Evolutionary conservation across 768 basidiomycete species (phyloP), one percentile per base, ranked within the genome.

Genomic region (Podaxis mareebaensis): DNA sequence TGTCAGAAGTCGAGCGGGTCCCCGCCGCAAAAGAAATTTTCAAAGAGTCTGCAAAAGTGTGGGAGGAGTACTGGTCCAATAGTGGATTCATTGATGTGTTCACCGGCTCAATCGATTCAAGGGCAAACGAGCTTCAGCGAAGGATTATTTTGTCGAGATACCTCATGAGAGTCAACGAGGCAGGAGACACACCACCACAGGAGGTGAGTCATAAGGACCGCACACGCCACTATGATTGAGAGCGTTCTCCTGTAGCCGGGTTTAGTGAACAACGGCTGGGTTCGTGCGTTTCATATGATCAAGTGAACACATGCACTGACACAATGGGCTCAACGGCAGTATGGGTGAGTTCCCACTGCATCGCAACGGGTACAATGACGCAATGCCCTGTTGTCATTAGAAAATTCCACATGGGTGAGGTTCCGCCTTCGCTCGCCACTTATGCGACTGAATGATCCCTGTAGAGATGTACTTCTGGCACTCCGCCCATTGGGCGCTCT

Each of bases 391-490:
- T 8, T 53, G 24, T 8, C 15, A 12, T 20, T 8, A 83, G 84
- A 58, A 86, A 86, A 73, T 85, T 85, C 71, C 85, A 86, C 66
- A 79, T 85, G 79, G 85, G 85, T 78, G 70, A 61, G 66, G 52
- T 42, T 33, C 7, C 6, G 6, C 2, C 33, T 39, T 22, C 22
- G 4, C 22, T 20, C 36, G 17, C 48, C 26, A 6, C 26, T 17
- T 46, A 44, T 17, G 12, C 20, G 22, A 3, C 17, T 15, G 26
- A 49, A 38, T 8, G 20, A 15, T 53, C 22, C 49, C 10, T 15
- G 6, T 54, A 74, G 77, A 87, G 66, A 81, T 83, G 83, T 82
- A 78, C 67, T 86, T 83, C 71, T 86, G 84, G 86, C 86, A 87
- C 67, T 72, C 75, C 60, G 77, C 76, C 5, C 85, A 87, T 67